Base-by-base conservation (phyloP, 2,329 filamentous ascomycete species). In the Cordyceps cateniannulata region DNA sequence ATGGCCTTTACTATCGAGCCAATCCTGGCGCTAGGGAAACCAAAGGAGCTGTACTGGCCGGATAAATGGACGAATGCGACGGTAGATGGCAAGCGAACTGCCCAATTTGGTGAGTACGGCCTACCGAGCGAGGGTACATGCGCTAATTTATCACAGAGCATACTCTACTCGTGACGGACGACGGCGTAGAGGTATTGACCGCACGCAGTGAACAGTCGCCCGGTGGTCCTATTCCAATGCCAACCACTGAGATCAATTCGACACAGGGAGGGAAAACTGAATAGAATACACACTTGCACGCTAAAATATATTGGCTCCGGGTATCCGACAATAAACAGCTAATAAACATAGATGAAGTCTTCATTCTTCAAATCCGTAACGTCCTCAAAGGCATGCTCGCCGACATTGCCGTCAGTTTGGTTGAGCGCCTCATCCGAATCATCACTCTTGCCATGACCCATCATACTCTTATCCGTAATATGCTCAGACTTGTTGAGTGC, bases 1-100 rank as follows among this genome's bases (percentile, higher is more conserved):
- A 97, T 97, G 92, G 96, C 92, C 65, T 99, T 99, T 70, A 99
- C 95, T 0, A 99, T 99, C 63, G 95, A 99, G 77, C 95, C 95
- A 14, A 99, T 99, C 93, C 93, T 99, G 71, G 92, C 91, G 40
- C 75, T 96, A 59, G 95, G 95, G 60, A 93, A 90, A 63, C 90
- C 96, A 74, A 86, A 85, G 64, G 95, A 99, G 71, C 89, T 95
- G 72, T 98, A 92, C 0, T 99, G 95, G 95, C 95, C 95, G 0
- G 95, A 99, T 72, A 91, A 98, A 77, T 99, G 95, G 95, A 99
- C 95, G 1, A 96, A 92, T 75, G 90, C 91, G 5, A 99, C 95
- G 0, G 84, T 87, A 60, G 95, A 99, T 72, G 95, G 95, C 54
- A 90, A 89, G 75, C 81, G 85, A 71, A 96, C 93, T 20, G 95